A percentile compares a stretch with the other conserved stretches of the same genome.
phyloP scores from a whole-genome alignment of 805 yeast species.

The Wickerhamiella parazyma region DNA sequence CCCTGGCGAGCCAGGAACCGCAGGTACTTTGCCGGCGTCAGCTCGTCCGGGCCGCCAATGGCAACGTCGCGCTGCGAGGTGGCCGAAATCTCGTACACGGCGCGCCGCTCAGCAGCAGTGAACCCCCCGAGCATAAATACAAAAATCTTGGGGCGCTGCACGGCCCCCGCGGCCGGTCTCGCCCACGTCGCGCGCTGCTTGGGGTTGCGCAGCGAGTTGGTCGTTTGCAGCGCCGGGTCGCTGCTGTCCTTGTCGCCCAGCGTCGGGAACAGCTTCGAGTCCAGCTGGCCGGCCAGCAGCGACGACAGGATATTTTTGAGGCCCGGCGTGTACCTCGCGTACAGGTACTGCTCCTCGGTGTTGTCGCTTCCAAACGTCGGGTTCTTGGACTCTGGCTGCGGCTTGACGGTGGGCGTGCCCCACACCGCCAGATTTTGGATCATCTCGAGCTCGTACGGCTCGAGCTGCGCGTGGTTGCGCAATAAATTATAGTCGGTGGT shows the following conservation, averaged over 20 bases:
- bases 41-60: constrained; percentile 65
- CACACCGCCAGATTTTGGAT: constrained; percentile 44
- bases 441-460: constrained; percentile 35
- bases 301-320: constrained; percentile 43
- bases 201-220: constrained; percentile 51
- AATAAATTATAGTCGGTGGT: constrained; percentile 61
- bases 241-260: constrained; percentile 33
- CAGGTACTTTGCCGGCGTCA: constrained; percentile 31
- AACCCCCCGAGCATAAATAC: constrained; percentile 83
- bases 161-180: constrained; percentile 29
- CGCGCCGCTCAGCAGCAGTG: constrained; percentile 67
- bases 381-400: constrained; percentile 12
- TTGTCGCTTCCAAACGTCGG: constrained; percentile 15
- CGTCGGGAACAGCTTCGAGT: constrained; percentile 53
- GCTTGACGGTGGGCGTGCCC: constrained; percentile 31
- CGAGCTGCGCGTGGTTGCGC: constrained; percentile 37
- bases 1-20: constrained; percentile 21
- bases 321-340: constrained; percentile 57
- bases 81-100: constrained; percentile 55
- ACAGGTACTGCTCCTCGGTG: constrained; percentile 32
- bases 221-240: constrained; percentile 21
- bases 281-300: constrained; percentile 36
- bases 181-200: constrained; percentile 72
- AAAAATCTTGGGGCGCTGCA: constrained; percentile 53
- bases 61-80: constrained; percentile 50